Percentiles rank a stretch among this genome's conserved stretches.
phyloP scores from a whole-genome alignment of 352 stramenopile genomes.

The Pythium angustatum region DNA sequence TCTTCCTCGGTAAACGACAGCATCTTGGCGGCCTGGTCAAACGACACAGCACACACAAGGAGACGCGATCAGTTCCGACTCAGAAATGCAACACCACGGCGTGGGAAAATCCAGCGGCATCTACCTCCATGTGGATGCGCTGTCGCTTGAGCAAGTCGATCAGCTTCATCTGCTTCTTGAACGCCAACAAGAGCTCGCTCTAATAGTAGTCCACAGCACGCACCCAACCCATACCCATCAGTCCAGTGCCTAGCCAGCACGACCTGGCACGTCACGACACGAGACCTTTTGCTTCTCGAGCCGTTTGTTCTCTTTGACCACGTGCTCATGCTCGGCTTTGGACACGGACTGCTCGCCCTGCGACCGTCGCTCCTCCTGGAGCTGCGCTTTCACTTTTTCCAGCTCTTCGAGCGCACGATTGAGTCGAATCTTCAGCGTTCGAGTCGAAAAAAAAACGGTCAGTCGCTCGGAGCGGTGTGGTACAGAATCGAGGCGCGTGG shows the following conservation, averaged over 20 bases:
- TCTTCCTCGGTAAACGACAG: conserved; percentile 84
- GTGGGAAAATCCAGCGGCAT: too few relatives aligned
- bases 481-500: not conserved
- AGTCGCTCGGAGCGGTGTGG: too few relatives aligned
- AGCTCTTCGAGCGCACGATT: conserved; percentile 78
- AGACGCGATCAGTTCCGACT: too few relatives aligned
- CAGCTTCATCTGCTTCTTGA: conserved; percentile 89
- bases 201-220: conserved; percentile 13
- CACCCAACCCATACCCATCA: too few relatives aligned
- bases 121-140: conserved; percentile 84
- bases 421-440: conserved; percentile 61
- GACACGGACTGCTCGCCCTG: conserved; percentile 49
- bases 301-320: conserved; percentile 67
- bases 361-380: conserved; percentile 55
- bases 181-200: conserved; percentile 68
- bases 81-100: too few relatives aligned
- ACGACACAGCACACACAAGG: too few relatives aligned
- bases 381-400: conserved; percentile 65
- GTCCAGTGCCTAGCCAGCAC: too few relatives aligned
- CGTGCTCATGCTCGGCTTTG: conserved; percentile 59
- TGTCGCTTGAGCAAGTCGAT: conserved; percentile 86
- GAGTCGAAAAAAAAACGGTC: not conserved
- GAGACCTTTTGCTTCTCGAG: conserved; percentile 80
- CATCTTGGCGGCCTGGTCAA: conserved; percentile 74
- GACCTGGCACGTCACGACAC: not conserved